phyloP scores from a whole-genome alignment of 1,284 basidiomycete genomes.

The Naganishia cerealis region DNA sequence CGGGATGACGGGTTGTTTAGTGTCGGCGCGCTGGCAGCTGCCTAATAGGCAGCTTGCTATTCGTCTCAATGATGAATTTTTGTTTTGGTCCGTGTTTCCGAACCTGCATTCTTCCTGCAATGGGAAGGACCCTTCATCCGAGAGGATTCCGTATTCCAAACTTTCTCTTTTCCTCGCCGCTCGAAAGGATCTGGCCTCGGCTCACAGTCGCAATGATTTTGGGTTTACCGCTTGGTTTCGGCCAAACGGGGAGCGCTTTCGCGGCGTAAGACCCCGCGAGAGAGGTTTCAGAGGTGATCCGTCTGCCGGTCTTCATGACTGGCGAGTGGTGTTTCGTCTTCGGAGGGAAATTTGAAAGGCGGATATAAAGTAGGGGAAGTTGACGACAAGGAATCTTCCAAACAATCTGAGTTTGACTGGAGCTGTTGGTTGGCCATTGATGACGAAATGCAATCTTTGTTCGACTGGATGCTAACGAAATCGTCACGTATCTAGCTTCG shows the following conservation, averaged over 20 bases:
- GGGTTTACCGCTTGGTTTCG: slow-evolving; percentile 21
- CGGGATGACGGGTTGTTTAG: slow-evolving; percentile 21
- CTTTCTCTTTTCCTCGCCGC: slow-evolving; percentile 19
- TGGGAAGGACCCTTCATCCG: slow-evolving; percentile 30
- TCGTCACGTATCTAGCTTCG: slow-evolving; percentile 65
- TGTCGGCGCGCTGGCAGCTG: slow-evolving; percentile 4
- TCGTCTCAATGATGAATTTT: slow-evolving; percentile 66
- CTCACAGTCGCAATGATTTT: slow-evolving; percentile 27
- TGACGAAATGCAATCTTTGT: not conserved
- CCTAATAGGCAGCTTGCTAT: not conserved
- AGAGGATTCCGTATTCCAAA: slow-evolving; percentile 28
- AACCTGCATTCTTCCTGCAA: slow-evolving; percentile 48
- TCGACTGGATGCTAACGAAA: slow-evolving; percentile 34
- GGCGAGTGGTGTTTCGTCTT: slow-evolving; percentile 28
- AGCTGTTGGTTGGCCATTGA: not conserved
- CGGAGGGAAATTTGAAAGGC: slow-evolving; percentile 24
- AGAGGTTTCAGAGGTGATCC: slow-evolving; percentile 29
- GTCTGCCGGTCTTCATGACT: slow-evolving; percentile 24
- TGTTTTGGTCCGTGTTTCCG: slow-evolving; percentile 99
- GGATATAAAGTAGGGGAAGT: slow-evolving; percentile 41
- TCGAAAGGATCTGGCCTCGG: slow-evolving; percentile 27
- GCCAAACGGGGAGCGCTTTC: slow-evolving; percentile 55
- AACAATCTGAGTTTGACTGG: slow-evolving; percentile 70
- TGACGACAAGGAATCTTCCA: slow-evolving; percentile 75
- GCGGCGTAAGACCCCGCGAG: slow-evolving; percentile 92